These are phyloP conservation scores for Carex cristatella DNA, from an alignment of 176 grass and related monocot species.

Conservation along the genomic window DNA sequence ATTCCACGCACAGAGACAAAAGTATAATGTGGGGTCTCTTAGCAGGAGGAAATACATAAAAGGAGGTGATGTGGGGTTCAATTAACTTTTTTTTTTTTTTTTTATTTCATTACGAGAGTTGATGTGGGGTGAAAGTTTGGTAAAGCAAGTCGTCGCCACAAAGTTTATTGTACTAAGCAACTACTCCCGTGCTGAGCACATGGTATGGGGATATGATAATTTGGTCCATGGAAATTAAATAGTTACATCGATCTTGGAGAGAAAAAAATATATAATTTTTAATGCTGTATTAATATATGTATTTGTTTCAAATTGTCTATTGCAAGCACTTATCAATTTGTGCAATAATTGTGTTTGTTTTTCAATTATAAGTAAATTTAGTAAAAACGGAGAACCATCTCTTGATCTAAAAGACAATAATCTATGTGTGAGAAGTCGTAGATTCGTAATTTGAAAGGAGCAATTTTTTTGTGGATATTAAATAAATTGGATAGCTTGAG, in stretches of 20 bases:
- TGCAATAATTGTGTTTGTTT: neutral
- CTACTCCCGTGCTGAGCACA: conserved; percentile 5
- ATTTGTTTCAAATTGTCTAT: neutral
- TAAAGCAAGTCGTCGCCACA: conserved; percentile 7
- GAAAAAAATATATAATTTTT: neutral
- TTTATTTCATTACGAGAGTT: neutral
- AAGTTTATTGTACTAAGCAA: conserved; percentile 1
- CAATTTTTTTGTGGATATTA: too few species aligned
- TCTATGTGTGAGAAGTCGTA: too few species aligned
- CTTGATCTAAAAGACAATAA: too few species aligned
- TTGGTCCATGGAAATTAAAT: neutral
- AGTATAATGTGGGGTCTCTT: neutral
- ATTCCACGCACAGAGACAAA: conserved; percentile 5
- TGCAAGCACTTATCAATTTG: neutral
- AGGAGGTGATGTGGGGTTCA: conserved; percentile 4
- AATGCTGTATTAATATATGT: too few species aligned
- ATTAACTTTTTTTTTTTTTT: too few species aligned
- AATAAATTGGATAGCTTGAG: too few species aligned
- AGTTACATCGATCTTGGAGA: neutral
- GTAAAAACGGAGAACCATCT: neutral
- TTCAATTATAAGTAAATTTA: neutral
- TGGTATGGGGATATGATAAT: neutral
- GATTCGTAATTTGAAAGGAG: too few species aligned
- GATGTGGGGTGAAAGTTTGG: conserved; percentile 9
- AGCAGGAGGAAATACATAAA: neutral